phyloP scores from a whole-genome alignment of 148 eudicot genomes.

The Nepenthes mirabilis region DNA sequence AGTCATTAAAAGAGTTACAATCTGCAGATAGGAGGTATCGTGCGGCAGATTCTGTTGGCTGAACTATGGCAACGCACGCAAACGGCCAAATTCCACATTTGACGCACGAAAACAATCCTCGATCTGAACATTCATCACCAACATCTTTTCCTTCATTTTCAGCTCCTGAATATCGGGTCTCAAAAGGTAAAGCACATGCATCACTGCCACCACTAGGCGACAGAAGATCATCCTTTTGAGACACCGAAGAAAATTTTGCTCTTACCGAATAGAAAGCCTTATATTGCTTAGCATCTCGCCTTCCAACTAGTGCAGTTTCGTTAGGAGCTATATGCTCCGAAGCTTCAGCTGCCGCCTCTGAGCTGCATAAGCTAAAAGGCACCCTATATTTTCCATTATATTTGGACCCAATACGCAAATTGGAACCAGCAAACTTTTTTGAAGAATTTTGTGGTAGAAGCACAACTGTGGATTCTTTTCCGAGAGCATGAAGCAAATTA shows the following conservation, averaged over 20 bases:
- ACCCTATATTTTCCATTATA: conserved; percentile 30
- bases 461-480: conserved; percentile 64
- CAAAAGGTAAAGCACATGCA: conserved; percentile 7
- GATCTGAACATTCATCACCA: conserved; percentile 37
- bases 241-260: conserved; percentile 27
- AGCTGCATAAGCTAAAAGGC: conserved; percentile 28
- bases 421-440: conserved; percentile 41
- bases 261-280: conserved; percentile 27
- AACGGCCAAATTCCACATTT: conserved; percentile 94
- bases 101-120: conserved; percentile 87
- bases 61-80: conserved; percentile 87
- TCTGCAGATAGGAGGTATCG: conserved; percentile 72
- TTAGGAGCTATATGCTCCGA: conserved; percentile 22
- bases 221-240: conserved; percentile 10
- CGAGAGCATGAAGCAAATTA: conserved; percentile 52
- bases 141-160: conserved; percentile 25
- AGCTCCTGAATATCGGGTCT: conserved; percentile 14
- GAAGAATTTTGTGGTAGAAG: conserved; percentile 71
- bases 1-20: conserved; percentile 37
- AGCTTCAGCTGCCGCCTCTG: conserved; percentile 35
- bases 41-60: conserved; percentile 68
- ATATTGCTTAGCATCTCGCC: conserved; percentile 31
- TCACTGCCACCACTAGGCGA: conserved; percentile 12
- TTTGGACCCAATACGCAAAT: conserved; percentile 32
- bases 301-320: conserved; percentile 22